Conservation (phyloP, 345 rosid genomes). For the Melaleuca quinquenervia region DNA sequence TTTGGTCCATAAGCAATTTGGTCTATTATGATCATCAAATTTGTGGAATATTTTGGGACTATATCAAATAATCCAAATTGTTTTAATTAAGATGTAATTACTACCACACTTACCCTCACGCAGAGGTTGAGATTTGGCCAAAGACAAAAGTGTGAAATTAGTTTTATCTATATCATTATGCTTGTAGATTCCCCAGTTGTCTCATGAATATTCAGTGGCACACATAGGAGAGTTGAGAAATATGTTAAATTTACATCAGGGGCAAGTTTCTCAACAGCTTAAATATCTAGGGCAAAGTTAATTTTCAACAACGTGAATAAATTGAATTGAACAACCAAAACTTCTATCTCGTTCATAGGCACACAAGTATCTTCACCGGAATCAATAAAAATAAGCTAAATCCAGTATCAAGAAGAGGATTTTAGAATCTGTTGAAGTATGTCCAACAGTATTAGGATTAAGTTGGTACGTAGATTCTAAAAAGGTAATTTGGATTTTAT, state of each 20-base stretch:
- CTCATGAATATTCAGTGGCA: neutral
- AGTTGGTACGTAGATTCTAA: neutral
- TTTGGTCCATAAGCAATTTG: neutral
- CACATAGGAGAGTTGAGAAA: neutral
- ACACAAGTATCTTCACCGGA: neutral
- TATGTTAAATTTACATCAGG: neutral
- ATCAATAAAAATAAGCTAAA: neutral
- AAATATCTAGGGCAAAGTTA: neutral
- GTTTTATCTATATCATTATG: neutral
- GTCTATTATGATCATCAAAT: neutral
- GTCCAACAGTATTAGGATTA: neutral
- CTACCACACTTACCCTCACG: neutral
- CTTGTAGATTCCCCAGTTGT: neutral
- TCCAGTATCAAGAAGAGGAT: neutral
- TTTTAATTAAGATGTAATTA: neutral
- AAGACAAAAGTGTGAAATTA: neutral
- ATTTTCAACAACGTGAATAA: neutral
- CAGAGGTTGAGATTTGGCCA: neutral
- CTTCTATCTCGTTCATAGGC: neutral
- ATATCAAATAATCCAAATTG: neutral
- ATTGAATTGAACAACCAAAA: neutral
- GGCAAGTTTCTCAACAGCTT: neutral
- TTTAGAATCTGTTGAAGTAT: neutral
- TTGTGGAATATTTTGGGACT: neutral
- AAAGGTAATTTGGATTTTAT: neutral